phyloP scores from a whole-genome alignment of 169 alveolate species.

The Eimeria necatrix region DNA sequence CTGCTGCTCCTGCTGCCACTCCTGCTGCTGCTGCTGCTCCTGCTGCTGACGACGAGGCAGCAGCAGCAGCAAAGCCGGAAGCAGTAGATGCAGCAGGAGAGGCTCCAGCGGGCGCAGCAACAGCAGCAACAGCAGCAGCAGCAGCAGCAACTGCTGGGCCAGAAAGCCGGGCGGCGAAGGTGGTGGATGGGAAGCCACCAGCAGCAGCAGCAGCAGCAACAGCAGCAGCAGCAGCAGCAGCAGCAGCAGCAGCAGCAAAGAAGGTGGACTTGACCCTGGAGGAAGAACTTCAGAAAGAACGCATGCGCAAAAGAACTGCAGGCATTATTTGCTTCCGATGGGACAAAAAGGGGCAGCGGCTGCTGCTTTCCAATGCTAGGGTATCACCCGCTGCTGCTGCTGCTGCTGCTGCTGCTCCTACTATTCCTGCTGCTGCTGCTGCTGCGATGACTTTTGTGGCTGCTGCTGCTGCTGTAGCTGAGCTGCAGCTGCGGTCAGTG shows the following conservation, averaged over 20 bases:
- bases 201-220: constrained; percentile 42
- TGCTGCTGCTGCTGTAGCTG: neutral
- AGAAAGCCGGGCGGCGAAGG: neutral
- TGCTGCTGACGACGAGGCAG: no score
- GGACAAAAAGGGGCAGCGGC: neutral
- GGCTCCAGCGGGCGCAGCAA: neutral
- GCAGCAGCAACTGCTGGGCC: neutral
- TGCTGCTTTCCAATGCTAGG: neutral
- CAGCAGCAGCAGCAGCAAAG: constrained; percentile 29
- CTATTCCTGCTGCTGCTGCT: neutral
- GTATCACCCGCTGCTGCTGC: neutral
- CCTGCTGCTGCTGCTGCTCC: no score
- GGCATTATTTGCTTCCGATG: neutral
- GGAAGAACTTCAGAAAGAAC: constrained; percentile 37
- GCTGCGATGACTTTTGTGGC: neutral
- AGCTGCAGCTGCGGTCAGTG: neutral
- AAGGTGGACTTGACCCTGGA: constrained; percentile 6
- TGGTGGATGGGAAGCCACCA: neutral
- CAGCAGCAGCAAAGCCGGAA: no score
- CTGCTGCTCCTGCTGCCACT: no score
- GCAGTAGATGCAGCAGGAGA: neutral
- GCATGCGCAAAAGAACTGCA: constrained; percentile 7
- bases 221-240: constrained; percentile 28
- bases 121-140: constrained; percentile 25
- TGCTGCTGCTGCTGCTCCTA: neutral